Evolutionary conservation across 768 basidiomycete genomes (phyloP).

Genomic region (Naganishia vishniacii): DNA sequence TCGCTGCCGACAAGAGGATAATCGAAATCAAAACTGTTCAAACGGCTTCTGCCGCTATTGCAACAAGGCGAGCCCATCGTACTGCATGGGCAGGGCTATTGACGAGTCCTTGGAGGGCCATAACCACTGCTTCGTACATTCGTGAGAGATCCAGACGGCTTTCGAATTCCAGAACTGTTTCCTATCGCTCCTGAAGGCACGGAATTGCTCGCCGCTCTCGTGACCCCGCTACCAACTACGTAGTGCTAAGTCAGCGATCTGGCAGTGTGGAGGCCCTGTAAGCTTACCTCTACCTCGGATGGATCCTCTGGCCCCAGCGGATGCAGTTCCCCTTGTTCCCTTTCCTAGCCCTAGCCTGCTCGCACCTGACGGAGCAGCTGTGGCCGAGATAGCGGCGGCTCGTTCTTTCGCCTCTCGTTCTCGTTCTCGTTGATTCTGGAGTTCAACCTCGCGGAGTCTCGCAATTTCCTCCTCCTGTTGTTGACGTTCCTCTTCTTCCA

Average conservation of each 20-base stretch:
- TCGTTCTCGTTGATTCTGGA: conserved; percentile 3
- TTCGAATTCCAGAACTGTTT: neutral
- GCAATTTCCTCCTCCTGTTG: neutral
- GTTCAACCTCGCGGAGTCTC: neutral
- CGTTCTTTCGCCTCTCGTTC: conserved; percentile 8
- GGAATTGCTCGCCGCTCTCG: conserved; percentile 1
- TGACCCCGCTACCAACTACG: neutral
- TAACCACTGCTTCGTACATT: conserved; percentile 14
- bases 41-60: no score
- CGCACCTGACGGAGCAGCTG: neutral
- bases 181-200: neutral
- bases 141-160: conserved; percentile 4
- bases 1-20: no score
- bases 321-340: neutral
- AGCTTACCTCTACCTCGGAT: conserved; percentile 8
- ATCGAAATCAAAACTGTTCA: conserved; percentile 14
- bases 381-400: neutral
- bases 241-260: neutral
- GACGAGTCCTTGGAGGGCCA: conserved; percentile 5
- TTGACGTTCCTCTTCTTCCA: conserved; percentile 1
- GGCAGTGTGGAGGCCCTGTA: neutral
- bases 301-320: neutral
- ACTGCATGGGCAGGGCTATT: neutral
- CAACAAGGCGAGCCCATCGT: neutral
- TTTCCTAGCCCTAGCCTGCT: conserved; percentile 1